A percentile compares a stretch with the other conserved stretches of the same genome.
Conservation (phyloP, 257 asterid genomes). For the Coffea canephora region DNA sequence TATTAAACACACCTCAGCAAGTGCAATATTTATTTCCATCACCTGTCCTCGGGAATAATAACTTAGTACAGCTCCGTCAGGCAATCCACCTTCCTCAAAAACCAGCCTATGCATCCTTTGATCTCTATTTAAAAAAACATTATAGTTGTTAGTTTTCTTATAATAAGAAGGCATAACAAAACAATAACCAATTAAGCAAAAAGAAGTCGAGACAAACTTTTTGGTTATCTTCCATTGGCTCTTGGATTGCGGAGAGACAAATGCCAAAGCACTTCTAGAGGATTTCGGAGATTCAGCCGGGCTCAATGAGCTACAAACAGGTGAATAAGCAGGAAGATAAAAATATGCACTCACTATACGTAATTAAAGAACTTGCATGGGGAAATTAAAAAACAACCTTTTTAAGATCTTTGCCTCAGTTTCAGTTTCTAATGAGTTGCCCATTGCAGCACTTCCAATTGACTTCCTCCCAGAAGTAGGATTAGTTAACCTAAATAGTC, state of each 20-base stretch:
- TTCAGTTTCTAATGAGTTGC: slow-evolving; percentile 32
- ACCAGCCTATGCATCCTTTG: slow-evolving; percentile 93
- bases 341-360: slow-evolving; percentile 9
- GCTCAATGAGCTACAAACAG: slow-evolving; percentile 42
- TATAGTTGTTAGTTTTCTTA: slow-evolving; percentile 13
- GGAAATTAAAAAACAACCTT: slow-evolving; percentile 42
- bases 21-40: slow-evolving; percentile 22
- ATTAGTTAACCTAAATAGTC: slow-evolving; percentile 40
- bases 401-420: slow-evolving; percentile 43
- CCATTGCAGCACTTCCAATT: slow-evolving; percentile 34
- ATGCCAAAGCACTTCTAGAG: slow-evolving; percentile 39
- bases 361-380: slow-evolving; percentile 11
- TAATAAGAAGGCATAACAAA: slow-evolving; percentile 14
- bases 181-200: not conserved
- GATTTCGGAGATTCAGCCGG: slow-evolving; percentile 36
- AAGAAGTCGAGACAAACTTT: slow-evolving; percentile 52
- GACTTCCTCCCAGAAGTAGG: slow-evolving; percentile 36
- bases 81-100: slow-evolving; percentile 85
- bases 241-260: slow-evolving; percentile 47
- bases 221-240: slow-evolving; percentile 74
- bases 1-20: slow-evolving; percentile 1
- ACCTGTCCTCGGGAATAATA: slow-evolving; percentile 97
- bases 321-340: slow-evolving; percentile 13
- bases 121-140: slow-evolving; percentile 48
- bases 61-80: slow-evolving; percentile 91